Percentiles rank a stretch among this genome's conserved stretches.
Conservation (phyloP, 176 grass and related monocot genomes). For the Musa schizocarpa region DNA sequence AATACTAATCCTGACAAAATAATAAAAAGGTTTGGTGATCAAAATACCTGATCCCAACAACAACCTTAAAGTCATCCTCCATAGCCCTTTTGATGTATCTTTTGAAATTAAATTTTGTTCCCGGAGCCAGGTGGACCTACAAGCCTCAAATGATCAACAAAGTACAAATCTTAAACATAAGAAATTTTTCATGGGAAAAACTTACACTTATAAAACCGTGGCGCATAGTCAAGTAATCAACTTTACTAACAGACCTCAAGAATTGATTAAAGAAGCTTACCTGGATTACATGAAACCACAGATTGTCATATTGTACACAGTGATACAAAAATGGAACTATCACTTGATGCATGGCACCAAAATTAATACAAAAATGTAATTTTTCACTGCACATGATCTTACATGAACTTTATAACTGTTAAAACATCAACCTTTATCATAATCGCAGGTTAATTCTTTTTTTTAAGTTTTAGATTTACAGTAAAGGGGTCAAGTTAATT, state of each 20-base stretch:
- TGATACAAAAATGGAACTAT: background rate
- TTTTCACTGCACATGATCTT: background rate
- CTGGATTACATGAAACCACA: constrained; percentile 6
- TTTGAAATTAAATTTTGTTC: constrained; percentile 66
- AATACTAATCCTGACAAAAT: no score
- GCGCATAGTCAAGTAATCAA: constrained; percentile 73
- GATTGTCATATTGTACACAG: constrained; percentile 22
- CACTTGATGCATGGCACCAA: no score
- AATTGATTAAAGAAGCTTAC: constrained; percentile 79
- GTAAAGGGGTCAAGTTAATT: background rate
- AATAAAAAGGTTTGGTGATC: background rate
- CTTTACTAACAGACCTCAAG: constrained; percentile 55
- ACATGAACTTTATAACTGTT: background rate
- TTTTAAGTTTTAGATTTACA: background rate
- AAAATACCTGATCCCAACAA: constrained; percentile 74
- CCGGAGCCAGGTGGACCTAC: constrained; percentile 72
- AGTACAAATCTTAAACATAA: background rate
- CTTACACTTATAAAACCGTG: constrained; percentile 87
- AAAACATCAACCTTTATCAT: background rate
- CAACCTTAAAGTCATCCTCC: constrained; percentile 90
- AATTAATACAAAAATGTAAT: background rate
- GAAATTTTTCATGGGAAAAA: background rate
- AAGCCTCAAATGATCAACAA: background rate
- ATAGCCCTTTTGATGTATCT: constrained; percentile 79
- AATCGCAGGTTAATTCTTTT: background rate